Conservation (phyloP, 2,329 filamentous ascomycete species). For the Cladosporium sp. region DNA sequence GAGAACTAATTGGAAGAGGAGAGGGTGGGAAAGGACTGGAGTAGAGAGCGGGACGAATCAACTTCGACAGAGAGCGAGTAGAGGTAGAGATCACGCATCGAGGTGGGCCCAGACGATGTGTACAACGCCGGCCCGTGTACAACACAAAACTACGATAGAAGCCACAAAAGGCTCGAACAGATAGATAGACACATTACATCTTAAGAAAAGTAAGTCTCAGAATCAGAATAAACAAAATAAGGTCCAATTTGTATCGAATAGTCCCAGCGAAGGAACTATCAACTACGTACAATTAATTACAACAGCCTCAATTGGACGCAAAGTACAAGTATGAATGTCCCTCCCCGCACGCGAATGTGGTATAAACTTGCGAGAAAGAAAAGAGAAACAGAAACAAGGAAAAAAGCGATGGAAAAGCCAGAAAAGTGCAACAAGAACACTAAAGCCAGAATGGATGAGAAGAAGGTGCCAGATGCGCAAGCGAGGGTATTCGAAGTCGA, state of each 20-base stretch:
- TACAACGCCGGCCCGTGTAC: no score
- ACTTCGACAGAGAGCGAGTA: not conserved
- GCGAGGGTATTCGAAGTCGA: not conserved
- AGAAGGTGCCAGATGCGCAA: not conserved
- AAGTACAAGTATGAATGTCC: not conserved
- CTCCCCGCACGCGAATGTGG: not conserved
- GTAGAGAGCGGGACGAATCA: not conserved
- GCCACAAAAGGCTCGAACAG: not conserved
- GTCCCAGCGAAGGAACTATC: not conserved
- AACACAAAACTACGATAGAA: not conserved
- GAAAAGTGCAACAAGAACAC: not conserved
- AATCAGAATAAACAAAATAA: not conserved
- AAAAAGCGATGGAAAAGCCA: not conserved
- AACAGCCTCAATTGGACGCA: constrained; percentile 7
- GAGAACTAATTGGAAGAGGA: not conserved
- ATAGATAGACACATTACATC: not conserved
- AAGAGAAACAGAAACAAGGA: not conserved
- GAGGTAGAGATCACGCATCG: not conserved
- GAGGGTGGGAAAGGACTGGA: not conserved
- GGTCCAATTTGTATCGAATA: not conserved
- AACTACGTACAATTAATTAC: constrained; percentile 12
- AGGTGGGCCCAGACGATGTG: no score
- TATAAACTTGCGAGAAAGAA: constrained; percentile 2
- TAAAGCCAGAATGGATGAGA: not conserved
- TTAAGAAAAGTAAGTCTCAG: not conserved